Base-by-base conservation (phyloP, 2,329 filamentous ascomycete genomes). In the Alternaria triticina region DNA sequence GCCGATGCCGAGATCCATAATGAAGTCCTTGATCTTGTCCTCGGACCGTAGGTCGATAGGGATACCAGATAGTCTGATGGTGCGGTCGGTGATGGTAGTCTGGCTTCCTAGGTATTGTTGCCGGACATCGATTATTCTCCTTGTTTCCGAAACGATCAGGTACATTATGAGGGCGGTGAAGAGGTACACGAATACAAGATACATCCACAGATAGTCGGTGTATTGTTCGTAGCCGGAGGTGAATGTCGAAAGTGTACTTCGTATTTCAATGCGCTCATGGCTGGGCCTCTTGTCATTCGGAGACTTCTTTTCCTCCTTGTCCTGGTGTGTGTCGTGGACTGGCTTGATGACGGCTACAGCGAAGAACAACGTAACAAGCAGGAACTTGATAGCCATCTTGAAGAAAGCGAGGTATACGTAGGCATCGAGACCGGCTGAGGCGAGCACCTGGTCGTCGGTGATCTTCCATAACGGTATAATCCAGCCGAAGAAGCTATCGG, bases 321-420 rank as follows among this genome's bases (percentile, higher is more conserved):
- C 73, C 43, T 72, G 67, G 71, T 88, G 96, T 63, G 87, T 87
- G 61, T 87, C 86, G 76, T 98, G 96, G 62, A 99, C 91, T 0
- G 96, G 96, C 66, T 91, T 90, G 69, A 99, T 90, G 5, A 99
- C 87, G 15, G 87, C 85, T 36, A 91, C 84, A 27, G 94, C 91
- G 74, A 98, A 93, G 79, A 97, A 88, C 60, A 96, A 87, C 72
- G 96, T 91, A 55, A 91, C 83, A 15, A 87, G 83, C 54, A 98
- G 90, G 70, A 97, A 91, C 66, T 91, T 92, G 69, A 94, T 92
- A 12, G 95, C 91, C 89, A 98, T 96, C 78, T 94, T 96, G 85
- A 97, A 98, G 81, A 99, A 99, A 15, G 91, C 88, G 13, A 99
- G 85, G 77, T 99, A 97, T 87, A 97, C 96, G 82, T 93, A 99